These are phyloP conservation scores for Hysterangium stoloniferum DNA, from an alignment of 768 basidiomycete genomes.

Conservation along the genomic window DNA sequence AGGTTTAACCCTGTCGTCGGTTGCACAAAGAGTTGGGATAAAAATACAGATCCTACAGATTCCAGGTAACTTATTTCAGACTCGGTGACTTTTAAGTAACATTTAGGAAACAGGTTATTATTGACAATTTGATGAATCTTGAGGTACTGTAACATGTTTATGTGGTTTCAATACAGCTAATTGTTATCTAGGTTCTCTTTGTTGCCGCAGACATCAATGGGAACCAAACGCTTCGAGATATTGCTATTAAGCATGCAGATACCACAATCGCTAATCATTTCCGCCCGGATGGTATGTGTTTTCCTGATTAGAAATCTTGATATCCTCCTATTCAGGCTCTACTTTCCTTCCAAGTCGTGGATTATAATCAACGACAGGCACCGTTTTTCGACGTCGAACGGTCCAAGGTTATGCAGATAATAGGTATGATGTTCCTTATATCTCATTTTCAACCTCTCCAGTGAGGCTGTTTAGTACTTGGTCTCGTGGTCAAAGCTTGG, in stretches of 20 bases:
- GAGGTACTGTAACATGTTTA: slow-evolving; percentile 41
- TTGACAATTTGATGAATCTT: slow-evolving; percentile 78
- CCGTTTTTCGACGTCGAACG: slow-evolving; percentile 48
- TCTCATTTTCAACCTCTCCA: background rate
- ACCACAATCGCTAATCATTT: slow-evolving; percentile 63
- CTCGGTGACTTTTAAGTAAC: too few relatives aligned
- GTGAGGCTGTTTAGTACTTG: too few relatives aligned
- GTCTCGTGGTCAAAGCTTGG: slow-evolving; percentile 71
- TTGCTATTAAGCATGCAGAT: slow-evolving; percentile 57
- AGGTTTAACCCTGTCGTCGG: slow-evolving; percentile 55
- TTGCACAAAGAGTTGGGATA: slow-evolving; percentile 64
- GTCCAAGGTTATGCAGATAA: slow-evolving; percentile 53
- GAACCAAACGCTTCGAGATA: slow-evolving; percentile 48
- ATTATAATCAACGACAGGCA: slow-evolving; percentile 61
- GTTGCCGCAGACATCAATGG: slow-evolving; percentile 49
- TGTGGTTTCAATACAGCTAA: slow-evolving; percentile 1
- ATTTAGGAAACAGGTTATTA: slow-evolving; percentile 51
- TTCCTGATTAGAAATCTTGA: background rate
- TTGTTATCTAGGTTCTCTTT: slow-evolving; percentile 38
- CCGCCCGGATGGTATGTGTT: slow-evolving; percentile 45
- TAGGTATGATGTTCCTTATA: slow-evolving; percentile 16
- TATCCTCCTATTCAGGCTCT: slow-evolving; percentile 2
- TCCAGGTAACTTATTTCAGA: slow-evolving; percentile 39
- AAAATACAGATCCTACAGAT: slow-evolving; percentile 40
- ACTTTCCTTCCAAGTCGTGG: slow-evolving; percentile 36